phyloP scores from a whole-genome alignment of 345 rosid species.

The Citrus hindsii region DNA sequence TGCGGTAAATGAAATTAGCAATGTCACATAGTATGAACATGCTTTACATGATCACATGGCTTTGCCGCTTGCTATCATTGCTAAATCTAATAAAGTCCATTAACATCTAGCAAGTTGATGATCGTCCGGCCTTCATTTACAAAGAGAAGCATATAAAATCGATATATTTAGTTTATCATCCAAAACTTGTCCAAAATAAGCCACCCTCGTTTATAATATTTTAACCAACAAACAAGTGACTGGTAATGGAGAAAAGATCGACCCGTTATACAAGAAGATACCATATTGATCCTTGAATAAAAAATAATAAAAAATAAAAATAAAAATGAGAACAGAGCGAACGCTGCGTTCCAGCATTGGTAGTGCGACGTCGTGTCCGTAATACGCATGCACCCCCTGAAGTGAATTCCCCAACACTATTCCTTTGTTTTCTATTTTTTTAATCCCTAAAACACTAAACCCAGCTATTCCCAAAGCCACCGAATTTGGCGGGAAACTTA shows the following conservation, averaged over 20 bases:
- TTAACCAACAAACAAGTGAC: too few relatives aligned
- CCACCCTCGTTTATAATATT: neutral
- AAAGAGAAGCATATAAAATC: neutral
- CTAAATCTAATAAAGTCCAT: neutral
- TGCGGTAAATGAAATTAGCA: neutral
- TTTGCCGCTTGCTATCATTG: neutral
- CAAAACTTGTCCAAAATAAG: neutral
- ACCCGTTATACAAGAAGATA: neutral
- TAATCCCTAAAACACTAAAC: conserved; percentile 16
- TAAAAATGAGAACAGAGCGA: too few relatives aligned
- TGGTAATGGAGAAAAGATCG: too few relatives aligned
- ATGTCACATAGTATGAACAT: neutral
- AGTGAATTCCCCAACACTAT: neutral
- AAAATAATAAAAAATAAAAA: too few relatives aligned
- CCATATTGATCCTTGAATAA: neutral
- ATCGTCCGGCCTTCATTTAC: neutral
- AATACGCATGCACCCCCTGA: neutral
- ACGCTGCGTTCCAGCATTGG: neutral
- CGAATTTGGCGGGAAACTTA: conserved; percentile 25
- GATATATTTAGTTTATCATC: neutral
- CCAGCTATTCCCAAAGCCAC: neutral
- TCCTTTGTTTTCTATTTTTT: neutral
- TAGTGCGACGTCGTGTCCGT: too few relatives aligned
- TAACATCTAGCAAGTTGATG: neutral
- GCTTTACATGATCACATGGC: neutral